Evolutionary conservation across 2,329 filamentous ascomycete species (phyloP), one percentile per base, ranked within the genome.

Genomic region (Cadophora malorum): DNA sequence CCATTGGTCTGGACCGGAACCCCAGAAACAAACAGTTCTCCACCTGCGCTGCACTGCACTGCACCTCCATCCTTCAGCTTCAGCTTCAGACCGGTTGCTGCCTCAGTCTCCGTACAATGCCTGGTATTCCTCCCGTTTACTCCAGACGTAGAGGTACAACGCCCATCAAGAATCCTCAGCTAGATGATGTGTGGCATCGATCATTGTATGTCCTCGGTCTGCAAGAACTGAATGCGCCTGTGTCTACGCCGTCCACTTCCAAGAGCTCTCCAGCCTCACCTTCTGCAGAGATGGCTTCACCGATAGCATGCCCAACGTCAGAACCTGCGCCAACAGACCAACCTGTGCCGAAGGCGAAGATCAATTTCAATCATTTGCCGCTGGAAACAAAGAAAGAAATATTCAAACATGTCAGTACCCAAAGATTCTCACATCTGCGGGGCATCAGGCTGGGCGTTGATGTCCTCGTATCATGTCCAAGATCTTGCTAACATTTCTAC

Each of bases 381-480:
- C n/a, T 49, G 3, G 64, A 66, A 38, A 61, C 49, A 49, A 35
- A 66, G 47, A 66, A 61, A 35, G 58, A 55, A 21, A 66, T 66
- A 38, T 66, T 66, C 64, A 61, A 50, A 31, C 56, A 66, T 61
- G 64, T 66, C n/a, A 31, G 64, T 61, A n/a, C 23, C n/a, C 19
- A 31, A 28, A 5, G 1, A 23, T 52, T 2, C 12, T 31, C 8
- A 6, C 31, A 2, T 5, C 31, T 35, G 55, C n/a, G 21, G 31
- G 33, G n/a, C 31, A 35, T 33, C 19, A 58, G 31, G 21, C 53
- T 60, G 55, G 19, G 50, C 23, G 3, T 47, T 1, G 5, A 41
- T 16, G 38, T 25, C 21, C 45, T 52, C 47, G 41, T 2, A 12
- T 31, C 19, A 21, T 50, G 35, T n/a, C 23, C 14, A 10, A 33